phyloP scores from a whole-genome alignment of 2,329 filamentous ascomycete genomes.

The Beauveria brongniartii region DNA sequence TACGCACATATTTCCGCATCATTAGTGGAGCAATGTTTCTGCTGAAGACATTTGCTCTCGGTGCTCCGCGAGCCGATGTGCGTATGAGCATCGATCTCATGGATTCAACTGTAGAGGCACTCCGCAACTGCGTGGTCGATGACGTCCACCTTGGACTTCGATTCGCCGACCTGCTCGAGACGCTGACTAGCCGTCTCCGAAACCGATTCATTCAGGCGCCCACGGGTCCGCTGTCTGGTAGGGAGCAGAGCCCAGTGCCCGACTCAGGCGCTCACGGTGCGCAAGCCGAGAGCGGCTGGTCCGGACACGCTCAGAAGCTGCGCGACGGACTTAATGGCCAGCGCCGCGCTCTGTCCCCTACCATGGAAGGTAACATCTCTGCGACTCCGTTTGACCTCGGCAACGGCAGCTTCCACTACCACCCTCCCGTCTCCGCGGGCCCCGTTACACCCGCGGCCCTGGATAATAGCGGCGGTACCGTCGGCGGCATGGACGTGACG shows the following conservation, averaged over 20 bases:
- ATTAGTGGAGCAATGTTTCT: slow-evolving; percentile 80
- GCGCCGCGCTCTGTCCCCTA: slow-evolving; percentile 26
- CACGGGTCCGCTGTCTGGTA: slow-evolving; percentile 34
- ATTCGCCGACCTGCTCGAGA: slow-evolving; percentile 76
- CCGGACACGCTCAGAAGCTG: slow-evolving; percentile 29
- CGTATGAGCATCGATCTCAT: slow-evolving; percentile 67
- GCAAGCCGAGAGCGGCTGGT: slow-evolving; percentile 20
- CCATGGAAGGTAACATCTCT: slow-evolving; percentile 42
- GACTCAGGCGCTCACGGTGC: slow-evolving; percentile 21
- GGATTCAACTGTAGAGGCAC: slow-evolving; percentile 64
- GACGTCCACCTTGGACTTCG: slow-evolving; percentile 79
- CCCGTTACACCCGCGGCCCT: slow-evolving; percentile 42
- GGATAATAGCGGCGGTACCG: slow-evolving; percentile 19
- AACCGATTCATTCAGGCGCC: slow-evolving; percentile 65
- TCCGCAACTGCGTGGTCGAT: slow-evolving; percentile 72
- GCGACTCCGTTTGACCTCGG: slow-evolving; percentile 55
- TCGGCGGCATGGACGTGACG: slow-evolving; percentile 27
- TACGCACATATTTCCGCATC: slow-evolving; percentile 79
- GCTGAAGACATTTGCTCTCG: slow-evolving; percentile 75
- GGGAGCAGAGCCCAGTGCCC: slow-evolving; percentile 33
- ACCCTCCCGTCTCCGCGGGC: slow-evolving; percentile 40
- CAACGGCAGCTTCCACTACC: slow-evolving; percentile 46
- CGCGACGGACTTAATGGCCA: slow-evolving; percentile 32
- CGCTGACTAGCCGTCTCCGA: slow-evolving; percentile 64
- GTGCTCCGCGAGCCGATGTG: slow-evolving; percentile 70